Base-by-base conservation (phyloP, 202 grass and related monocot genomes). In the Panicum virgatum region DNA sequence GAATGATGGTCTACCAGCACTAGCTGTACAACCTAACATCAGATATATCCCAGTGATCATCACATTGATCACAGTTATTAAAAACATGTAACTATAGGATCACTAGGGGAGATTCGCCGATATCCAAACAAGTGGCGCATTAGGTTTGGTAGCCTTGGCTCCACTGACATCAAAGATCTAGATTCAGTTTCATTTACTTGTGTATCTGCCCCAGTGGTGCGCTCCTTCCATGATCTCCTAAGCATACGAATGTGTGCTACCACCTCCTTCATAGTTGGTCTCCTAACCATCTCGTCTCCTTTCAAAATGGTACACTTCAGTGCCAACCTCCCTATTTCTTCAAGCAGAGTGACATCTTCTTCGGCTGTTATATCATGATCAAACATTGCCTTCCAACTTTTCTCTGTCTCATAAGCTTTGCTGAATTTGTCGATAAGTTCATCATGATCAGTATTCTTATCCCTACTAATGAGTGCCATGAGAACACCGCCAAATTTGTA, bases 401-500 rank as follows among this genome's bases (percentile, higher is more conserved):
- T 47, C 2, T 86, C 68, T 5, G 23, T 54, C 60, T 66, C 59
- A 26, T 74, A 80, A 44, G 27, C 76, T 20, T 11, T 19, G 15
- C 13, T 36, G 48, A 86, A 86, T 8, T 67, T 79, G 29, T 26
- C 1, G n/a, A 74, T 3, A 3, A 86, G 84, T 3, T 64, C 71
- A n/a, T 46, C 34, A 6, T n/a, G 58, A 27, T 73, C 76, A 15
- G 23, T 45, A 58, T 64, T 46, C 22, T 65, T 68, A 5, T 74
- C 63, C 34, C 69, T 47, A 18, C 59, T 30, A 3, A 86, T 60
- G 29, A 86, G 77, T 29, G 86, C 88, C 20, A 94, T n/a, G 4
- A 94, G 70, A 39, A 94, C 80, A 14, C 88, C 53, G 2, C 92
- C 84, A 3, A 94, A 94, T 25, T 36, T 94, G 30, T 89, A 94